These are phyloP conservation scores for Colletotrichum tabaci DNA, from an alignment of 2,329 filamentous ascomycete species.

Conservation along the genomic window DNA sequence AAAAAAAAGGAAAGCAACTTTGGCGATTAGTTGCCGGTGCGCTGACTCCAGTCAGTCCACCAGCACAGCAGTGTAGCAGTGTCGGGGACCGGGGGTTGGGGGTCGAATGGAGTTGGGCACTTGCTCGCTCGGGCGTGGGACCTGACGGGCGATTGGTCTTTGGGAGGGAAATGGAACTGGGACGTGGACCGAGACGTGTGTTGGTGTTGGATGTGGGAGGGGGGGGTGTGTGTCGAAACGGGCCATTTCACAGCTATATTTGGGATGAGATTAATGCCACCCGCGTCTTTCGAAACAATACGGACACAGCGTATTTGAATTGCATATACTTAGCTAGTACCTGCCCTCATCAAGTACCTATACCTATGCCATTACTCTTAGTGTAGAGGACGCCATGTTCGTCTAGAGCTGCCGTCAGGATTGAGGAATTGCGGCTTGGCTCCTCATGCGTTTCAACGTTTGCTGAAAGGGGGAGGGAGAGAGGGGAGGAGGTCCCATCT, in stretches of 20 bases:
- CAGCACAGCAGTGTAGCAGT: too few relatives aligned
- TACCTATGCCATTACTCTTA: neutral
- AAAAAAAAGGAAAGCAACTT: slow-evolving; percentile 23
- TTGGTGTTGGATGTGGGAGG: slow-evolving; percentile 2
- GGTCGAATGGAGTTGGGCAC: slow-evolving; percentile 35
- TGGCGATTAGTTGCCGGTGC: slow-evolving; percentile 33
- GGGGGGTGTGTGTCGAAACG: slow-evolving; percentile 22
- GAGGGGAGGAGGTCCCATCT: neutral
- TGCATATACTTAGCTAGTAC: neutral
- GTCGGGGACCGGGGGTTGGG: slow-evolving; percentile 41
- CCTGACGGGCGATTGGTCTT: neutral
- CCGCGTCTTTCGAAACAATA: slow-evolving; percentile 36
- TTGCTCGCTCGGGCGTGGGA: slow-evolving; percentile 17
- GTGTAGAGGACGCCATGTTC: neutral
- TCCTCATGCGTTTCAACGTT: slow-evolving; percentile 35
- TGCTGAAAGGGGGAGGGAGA: neutral
- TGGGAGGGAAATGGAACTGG: neutral
- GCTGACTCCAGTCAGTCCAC: slow-evolving; percentile 8
- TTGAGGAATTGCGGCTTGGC: slow-evolving; percentile 4
- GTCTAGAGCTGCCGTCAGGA: neutral
- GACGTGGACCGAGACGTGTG: slow-evolving; percentile 19
- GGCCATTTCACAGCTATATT: slow-evolving; percentile 36
- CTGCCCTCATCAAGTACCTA: too few relatives aligned
- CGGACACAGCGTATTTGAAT: neutral
- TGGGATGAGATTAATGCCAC: slow-evolving; percentile 35